Evolutionary conservation across 2,329 filamentous ascomycete genomes (phyloP).

Genomic region (Aureobasidium pullulans): DNA sequence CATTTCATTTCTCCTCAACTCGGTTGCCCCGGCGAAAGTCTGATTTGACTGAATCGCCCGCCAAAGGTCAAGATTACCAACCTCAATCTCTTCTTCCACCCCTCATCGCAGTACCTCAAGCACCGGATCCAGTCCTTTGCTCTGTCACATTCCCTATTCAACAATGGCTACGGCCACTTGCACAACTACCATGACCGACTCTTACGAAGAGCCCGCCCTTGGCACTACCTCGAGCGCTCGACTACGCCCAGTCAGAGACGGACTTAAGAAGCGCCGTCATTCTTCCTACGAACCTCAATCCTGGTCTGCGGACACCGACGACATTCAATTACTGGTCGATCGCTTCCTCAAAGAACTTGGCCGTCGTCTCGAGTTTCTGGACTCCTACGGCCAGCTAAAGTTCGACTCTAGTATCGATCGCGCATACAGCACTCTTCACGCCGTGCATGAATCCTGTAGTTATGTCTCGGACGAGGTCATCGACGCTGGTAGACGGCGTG

Average conservation of each 20-base stretch:
- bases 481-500: conserved; percentile 73
- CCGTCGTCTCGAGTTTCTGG: conserved; percentile 76
- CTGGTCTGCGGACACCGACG: conserved; percentile 40
- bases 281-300: conserved; percentile 39
- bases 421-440: conserved; percentile 77
- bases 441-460: conserved; percentile 80
- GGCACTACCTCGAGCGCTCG: conserved; percentile 32
- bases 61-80: conserved; percentile 3
- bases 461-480: conserved; percentile 85
- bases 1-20: not conserved
- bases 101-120: not conserved
- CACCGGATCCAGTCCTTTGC: not conserved
- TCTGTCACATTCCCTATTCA: not conserved
- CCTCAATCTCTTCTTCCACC: not conserved
- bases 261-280: conserved; percentile 34
- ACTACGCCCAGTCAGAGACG: conserved; percentile 25
- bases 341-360: conserved; percentile 80
- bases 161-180: conserved; percentile 17
- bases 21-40: conserved; percentile 12
- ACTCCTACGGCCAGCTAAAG: conserved; percentile 76
- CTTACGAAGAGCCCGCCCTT: conserved; percentile 37
- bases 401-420: conserved; percentile 77
- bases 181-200: conserved; percentile 24
- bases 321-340: conserved; percentile 52
- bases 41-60: conserved; percentile 2